These are phyloP conservation scores for Galerina marginata DNA, from an alignment of 768 basidiomycete species.

Conservation along the genomic window DNA sequence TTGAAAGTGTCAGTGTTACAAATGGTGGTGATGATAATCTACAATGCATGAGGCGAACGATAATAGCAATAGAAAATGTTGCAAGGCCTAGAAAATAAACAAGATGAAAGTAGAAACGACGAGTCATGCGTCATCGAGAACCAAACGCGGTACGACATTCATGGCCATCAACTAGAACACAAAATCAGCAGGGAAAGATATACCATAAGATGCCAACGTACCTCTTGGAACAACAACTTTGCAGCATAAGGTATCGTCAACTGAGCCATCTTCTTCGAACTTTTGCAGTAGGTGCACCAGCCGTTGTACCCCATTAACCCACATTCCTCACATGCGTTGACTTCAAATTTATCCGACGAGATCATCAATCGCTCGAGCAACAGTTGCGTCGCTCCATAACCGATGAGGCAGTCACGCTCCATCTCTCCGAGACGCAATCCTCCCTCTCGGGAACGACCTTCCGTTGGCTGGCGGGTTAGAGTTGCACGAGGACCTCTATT, in stretches of 20 bases:
- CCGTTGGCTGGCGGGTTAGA: slow-evolving; percentile 95
- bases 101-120: neutral
- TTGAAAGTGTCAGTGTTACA: neutral
- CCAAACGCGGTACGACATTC: slow-evolving; percentile 91
- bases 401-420: slow-evolving; percentile 98
- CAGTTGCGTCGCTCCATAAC: slow-evolving; percentile 97
- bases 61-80: too few species aligned
- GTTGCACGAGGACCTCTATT: slow-evolving; percentile 92
- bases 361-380: slow-evolving; percentile 98
- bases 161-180: slow-evolving; percentile 85
- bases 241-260: slow-evolving; percentile 97
- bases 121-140: slow-evolving; percentile 77
- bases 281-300: slow-evolving; percentile 99
- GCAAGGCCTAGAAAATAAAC: neutral
- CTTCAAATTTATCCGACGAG: slow-evolving; percentile 97
- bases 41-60: neutral
- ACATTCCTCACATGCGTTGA: slow-evolving; percentile 93
- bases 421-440: slow-evolving; percentile 97
- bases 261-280: slow-evolving; percentile 94
- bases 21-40: slow-evolving; percentile 1
- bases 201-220: slow-evolving; percentile 33
- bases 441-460: slow-evolving; percentile 97
- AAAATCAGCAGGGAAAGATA: neutral
- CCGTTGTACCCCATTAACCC: slow-evolving; percentile 94
- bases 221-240: slow-evolving; percentile 91